Evolutionary conservation across 1,284 basidiomycete genomes (phyloP).

Genomic region (Leccinum solheimii): DNA sequence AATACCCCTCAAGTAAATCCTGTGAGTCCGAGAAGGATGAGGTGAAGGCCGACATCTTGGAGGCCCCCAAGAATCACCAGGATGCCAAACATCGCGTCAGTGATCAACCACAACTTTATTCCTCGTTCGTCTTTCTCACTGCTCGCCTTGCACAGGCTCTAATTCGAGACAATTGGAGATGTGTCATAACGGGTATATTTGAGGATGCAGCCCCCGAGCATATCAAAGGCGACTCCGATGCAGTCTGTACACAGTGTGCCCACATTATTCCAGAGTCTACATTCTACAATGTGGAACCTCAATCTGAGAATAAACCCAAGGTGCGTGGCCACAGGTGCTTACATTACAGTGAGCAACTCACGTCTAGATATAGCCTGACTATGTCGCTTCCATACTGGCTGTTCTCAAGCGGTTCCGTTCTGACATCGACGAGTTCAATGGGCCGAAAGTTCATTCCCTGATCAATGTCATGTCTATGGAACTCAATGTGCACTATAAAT

Average conservation of each 20-base stretch:
- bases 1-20: background rate
- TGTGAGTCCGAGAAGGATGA: background rate
- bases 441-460: background rate
- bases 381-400: background rate
- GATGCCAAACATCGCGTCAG: background rate
- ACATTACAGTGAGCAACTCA: background rate
- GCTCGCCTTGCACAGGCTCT: background rate
- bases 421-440: background rate
- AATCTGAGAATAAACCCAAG: background rate
- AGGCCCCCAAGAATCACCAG: background rate
- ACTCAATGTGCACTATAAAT: background rate
- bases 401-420: background rate
- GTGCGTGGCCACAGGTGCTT: background rate
- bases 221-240: background rate
- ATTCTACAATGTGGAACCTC: background rate
- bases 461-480: background rate
- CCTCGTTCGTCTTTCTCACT: background rate
- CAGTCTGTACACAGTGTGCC: background rate
- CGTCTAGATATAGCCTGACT: background rate
- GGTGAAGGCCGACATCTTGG: background rate
- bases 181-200: background rate
- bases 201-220: background rate
- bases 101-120: background rate
- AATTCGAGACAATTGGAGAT: background rate
- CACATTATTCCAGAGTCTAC: background rate